Base-by-base conservation (phyloP, 192 early-diverging fungal genomes). In the Lobosporangium transversale region DNA sequence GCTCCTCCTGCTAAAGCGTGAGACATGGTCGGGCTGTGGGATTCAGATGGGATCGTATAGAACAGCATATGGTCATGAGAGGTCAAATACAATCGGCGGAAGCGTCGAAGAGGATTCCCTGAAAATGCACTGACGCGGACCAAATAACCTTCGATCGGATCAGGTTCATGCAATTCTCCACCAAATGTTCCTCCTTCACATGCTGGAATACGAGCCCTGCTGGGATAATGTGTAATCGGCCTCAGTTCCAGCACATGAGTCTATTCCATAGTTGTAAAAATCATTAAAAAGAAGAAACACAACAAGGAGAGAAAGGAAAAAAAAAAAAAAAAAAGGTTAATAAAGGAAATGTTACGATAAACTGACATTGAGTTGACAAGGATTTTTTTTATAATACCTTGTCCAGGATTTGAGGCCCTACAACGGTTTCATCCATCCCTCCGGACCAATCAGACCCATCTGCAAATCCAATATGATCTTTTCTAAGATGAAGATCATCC, bases 31-130 rank as follows among this genome's bases (percentile, higher is more conserved):
- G 80, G 80, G n/a, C 65, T 69, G 54, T 68, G 68, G 11, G 73
- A 44, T 29, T 49, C 14, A 14, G 54, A 66, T 11, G 71, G 73
- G 14, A 70, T 37, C 4, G 70, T 61, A 27, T 74, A 81, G n/a
- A 81, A 62, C 15, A 81, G 31, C 49, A 74, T 52, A 35, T 81
- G 52, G 65, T 81, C 73, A 52, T 81, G 80, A n/a, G 71, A 63
- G 18, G 80, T 67, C 43, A 81, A 53, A 29, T 81, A 81, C 7
- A 81, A 60, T 30, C 73, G 33, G 45, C 66, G 40, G 52, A 66
- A 75, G 18, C 69, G 47, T 4, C 50, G 50, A 8, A 70, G 68
- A 3, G 56, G 67, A 26, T 63, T 62, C 3, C 80, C 80, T 43
- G 73, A 65, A 42, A 70, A 67, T 2, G 58, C 78, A 43, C 71